phyloP scores from a whole-genome alignment of 2,329 filamentous ascomycete genomes.

The Xylaria sp. region DNA sequence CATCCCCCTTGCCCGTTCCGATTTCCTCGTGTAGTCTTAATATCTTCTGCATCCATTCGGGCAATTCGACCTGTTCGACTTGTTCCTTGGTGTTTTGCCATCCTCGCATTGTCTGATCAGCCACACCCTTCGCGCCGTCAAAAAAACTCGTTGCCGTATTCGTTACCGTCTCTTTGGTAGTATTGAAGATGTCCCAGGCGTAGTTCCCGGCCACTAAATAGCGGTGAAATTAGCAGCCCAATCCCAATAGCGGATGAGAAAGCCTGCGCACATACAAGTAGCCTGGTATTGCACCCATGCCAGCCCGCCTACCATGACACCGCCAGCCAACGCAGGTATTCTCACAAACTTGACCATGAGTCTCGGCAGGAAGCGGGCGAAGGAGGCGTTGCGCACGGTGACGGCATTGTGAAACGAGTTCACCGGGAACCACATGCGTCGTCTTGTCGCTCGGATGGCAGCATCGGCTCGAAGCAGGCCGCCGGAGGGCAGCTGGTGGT shows the following conservation, averaged over 20 bases:
- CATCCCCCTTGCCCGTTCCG: constrained; percentile 59
- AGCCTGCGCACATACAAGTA: constrained; percentile 69
- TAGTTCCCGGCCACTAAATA: constrained; percentile 61
- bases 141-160: constrained; percentile 76
- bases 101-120: constrained; percentile 80
- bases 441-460: constrained; percentile 68
- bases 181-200: constrained; percentile 75
- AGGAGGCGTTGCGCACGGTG: constrained; percentile 71
- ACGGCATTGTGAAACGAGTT: constrained; percentile 87
- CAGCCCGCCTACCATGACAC: constrained; percentile 84
- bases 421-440: constrained; percentile 80
- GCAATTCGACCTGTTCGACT: constrained; percentile 72
- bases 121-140: constrained; percentile 77
- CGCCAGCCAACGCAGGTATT: constrained; percentile 91
- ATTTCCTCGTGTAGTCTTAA: constrained; percentile 71
- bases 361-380: constrained; percentile 78
- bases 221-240: constrained; percentile 23
- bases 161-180: constrained; percentile 77
- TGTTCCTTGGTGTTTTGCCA: constrained; percentile 87
- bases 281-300: constrained; percentile 98
- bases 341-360: constrained; percentile 90
- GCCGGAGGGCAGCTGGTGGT: constrained; percentile 74
- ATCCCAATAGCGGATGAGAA: not conserved
- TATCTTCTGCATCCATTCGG: constrained; percentile 83
- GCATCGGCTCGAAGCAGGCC: constrained; percentile 76